phyloP scores from a whole-genome alignment of 2,329 filamentous ascomycete genomes.

The Cladophialophora bantiana region DNA sequence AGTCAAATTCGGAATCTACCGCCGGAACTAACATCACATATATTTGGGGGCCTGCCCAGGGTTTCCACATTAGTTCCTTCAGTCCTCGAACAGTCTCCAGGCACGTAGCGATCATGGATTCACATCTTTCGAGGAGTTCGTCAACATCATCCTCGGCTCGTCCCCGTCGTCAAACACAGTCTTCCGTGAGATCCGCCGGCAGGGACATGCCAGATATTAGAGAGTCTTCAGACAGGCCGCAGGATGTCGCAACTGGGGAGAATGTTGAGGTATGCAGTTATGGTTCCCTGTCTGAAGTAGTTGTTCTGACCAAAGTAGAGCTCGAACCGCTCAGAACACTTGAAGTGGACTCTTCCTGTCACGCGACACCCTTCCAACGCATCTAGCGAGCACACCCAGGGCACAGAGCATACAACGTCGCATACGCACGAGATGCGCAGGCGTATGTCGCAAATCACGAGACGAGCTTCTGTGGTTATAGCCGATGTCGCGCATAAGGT shows the following conservation, averaged over 20 bases:
- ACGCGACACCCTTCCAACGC: conserved; percentile 5
- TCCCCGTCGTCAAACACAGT: neutral
- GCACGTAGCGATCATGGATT: neutral
- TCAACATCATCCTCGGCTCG: neutral
- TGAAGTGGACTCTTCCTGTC: conserved; percentile 18
- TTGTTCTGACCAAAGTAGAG: conserved; percentile 1
- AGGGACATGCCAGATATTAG: neutral
- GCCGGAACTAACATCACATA: neutral
- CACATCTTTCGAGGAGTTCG: neutral
- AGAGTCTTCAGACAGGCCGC: neutral
- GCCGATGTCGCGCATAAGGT: conserved; percentile 28
- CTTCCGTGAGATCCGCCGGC: neutral
- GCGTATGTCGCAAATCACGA: conserved; percentile 24
- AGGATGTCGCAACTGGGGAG: neutral
- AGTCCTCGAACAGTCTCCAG: neutral
- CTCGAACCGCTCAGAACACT: conserved; percentile 12
- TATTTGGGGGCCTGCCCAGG: neutral
- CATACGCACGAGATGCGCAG: conserved; percentile 19
- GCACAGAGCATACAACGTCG: neutral
- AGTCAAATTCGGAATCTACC: neutral
- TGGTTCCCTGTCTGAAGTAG: neutral
- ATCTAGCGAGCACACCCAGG: neutral
- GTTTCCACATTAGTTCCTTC: neutral
- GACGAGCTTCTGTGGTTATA: conserved; percentile 26
- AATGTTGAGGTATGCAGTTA: neutral